Evolutionary conservation across 1,284 basidiomycete species (phyloP), one percentile per base, ranked within the genome.

Genomic region (Cystobasidiaceae sp.): DNA sequence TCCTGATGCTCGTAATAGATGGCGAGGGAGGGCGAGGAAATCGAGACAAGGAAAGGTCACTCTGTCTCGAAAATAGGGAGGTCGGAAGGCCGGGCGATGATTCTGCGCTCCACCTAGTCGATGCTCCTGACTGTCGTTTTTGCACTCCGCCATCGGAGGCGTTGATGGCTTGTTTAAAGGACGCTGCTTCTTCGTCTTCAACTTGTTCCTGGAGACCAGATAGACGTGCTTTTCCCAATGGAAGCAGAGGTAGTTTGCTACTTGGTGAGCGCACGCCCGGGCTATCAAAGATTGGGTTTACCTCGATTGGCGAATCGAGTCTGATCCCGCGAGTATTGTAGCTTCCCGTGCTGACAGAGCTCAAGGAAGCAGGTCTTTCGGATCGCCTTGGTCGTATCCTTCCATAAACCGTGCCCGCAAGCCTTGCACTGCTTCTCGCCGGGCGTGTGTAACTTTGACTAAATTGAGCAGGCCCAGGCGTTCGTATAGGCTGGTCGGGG

Each of bases 251-350:
- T 23, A 5, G 43, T 23, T 44, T n/a, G 43, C 15, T 23, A 19
- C 4, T n/a, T 30, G 21, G 48, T n/a, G 28, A 28, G 11, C 37
- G 37, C 4, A 30, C 17, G 23, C 21, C 21, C 7, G 28, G 28
- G 6, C 9, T 8, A 7, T 6, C 48, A 17, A 50, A 50, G n/a
- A 25, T 25, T 25, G 6, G 28, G 7, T 25, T 25, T 4, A 43
- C 23, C 15, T 57, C 54, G 21, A 57, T 57, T 4, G 54, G 54
- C 54, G 54, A 57, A 37, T 57, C 54, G 4, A 57, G 54, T 13
- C 54, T 19, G 23, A 19, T 43, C 21, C 54, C 54, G n/a, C 32
- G 54, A 23, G 13, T 21, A 28, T 57, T 30, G 39, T 57, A 57
- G 3, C n/a, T 57, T 41, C 54, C 54, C 25, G 37, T 25, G 25